phyloP scores from a whole-genome alignment of 257 asterid species.

The Plantago elongata region DNA sequence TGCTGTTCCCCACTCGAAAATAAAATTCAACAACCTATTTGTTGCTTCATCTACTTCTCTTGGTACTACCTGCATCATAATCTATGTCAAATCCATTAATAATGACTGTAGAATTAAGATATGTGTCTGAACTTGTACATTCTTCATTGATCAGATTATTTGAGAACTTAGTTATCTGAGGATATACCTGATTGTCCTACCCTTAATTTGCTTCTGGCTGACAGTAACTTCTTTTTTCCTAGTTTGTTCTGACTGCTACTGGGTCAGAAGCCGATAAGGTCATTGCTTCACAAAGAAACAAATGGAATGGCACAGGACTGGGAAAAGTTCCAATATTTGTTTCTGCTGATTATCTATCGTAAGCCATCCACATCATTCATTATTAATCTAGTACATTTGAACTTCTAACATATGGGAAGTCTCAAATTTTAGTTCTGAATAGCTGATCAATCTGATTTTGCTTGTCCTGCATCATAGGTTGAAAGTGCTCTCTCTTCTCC shows the following conservation, averaged over 20 bases:
- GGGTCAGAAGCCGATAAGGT: slow-evolving; percentile 86
- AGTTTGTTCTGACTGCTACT: slow-evolving; percentile 92
- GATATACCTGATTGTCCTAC: no score
- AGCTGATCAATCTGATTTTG: neutral
- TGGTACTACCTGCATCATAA: no score
- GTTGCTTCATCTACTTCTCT: neutral
- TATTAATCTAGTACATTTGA: neutral
- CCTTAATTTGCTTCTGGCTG: neutral
- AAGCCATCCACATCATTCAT: slow-evolving; percentile 30
- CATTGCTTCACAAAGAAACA: slow-evolving; percentile 58
- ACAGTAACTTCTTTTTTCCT: slow-evolving; percentile 10
- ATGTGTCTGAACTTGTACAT: no score
- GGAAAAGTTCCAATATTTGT: slow-evolving; percentile 82
- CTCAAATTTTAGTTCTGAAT: neutral
- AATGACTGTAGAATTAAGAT: no score
- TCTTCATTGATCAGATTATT: no score
- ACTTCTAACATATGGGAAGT: neutral
- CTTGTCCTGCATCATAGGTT: slow-evolving; percentile 31
- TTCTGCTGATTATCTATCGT: slow-evolving; percentile 79
- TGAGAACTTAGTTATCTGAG: no score
- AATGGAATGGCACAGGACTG: slow-evolving; percentile 76
- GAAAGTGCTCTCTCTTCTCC: slow-evolving; percentile 56
- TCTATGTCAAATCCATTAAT: no score
- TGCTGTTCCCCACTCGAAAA: slow-evolving; percentile 5
- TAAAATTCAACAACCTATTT: neutral